Evolutionary conservation across 1,284 basidiomycete genomes (phyloP).

Genomic region (Meira miltonrushii): DNA sequence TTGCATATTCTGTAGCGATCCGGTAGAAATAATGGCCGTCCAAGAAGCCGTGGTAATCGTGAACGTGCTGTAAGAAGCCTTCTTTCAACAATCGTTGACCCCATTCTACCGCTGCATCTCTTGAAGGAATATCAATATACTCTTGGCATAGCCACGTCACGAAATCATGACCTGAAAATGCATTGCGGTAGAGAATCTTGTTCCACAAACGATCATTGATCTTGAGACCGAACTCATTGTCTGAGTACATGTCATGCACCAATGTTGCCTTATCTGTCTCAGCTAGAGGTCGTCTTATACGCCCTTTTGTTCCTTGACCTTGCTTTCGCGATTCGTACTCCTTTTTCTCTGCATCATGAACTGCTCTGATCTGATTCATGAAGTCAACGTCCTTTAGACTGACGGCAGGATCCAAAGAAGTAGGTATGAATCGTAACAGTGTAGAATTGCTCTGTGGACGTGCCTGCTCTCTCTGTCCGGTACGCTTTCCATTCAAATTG

Average conservation of each 20-base stretch:
- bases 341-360: slow-evolving; percentile 27
- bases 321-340: slow-evolving; percentile 10
- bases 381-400: slow-evolving; percentile 46
- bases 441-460: slow-evolving; percentile 15
- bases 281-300: neutral
- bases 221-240: slow-evolving; percentile 24
- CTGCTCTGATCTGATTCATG: slow-evolving; percentile 30
- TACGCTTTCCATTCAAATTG: slow-evolving; percentile 8
- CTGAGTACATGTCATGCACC: slow-evolving; percentile 38
- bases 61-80: slow-evolving; percentile 46
- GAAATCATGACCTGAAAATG: slow-evolving; percentile 48
- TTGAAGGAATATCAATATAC: slow-evolving; percentile 37
- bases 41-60: slow-evolving; percentile 42
- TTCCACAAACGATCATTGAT: slow-evolving; percentile 50
- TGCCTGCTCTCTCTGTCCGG: slow-evolving; percentile 13
- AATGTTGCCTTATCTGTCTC: slow-evolving; percentile 11
- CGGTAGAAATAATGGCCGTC: slow-evolving; percentile 49
- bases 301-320: neutral
- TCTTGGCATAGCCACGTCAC: slow-evolving; percentile 46
- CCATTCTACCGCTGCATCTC: slow-evolving; percentile 44
- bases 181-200: slow-evolving; percentile 41
- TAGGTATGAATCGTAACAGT: slow-evolving; percentile 43
- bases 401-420: slow-evolving; percentile 46
- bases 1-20: slow-evolving; percentile 11
- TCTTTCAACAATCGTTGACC: slow-evolving; percentile 36